phyloP scores from a whole-genome alignment of 257 asterid genomes.

The Gentiana macrophylla region DNA sequence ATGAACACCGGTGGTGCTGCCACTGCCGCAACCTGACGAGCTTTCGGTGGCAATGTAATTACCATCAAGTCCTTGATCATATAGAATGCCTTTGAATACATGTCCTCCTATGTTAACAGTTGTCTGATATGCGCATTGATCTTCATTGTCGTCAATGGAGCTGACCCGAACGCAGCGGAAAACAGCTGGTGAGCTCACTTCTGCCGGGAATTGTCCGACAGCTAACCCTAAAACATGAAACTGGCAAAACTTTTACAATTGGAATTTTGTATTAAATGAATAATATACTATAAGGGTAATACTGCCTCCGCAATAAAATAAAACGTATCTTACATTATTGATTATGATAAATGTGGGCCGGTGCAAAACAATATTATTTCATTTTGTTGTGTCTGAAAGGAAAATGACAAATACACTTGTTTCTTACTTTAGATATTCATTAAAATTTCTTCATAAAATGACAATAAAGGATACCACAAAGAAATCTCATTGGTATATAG shows the following conservation, averaged over 20 bases:
- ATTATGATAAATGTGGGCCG: no score
- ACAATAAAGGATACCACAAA: no score
- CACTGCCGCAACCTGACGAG: conserved; percentile 75
- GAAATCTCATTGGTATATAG: no score
- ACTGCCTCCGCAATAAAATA: no score
- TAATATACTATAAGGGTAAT: no score
- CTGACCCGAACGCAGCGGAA: conserved; percentile 87
- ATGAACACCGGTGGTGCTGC: conserved; percentile 41
- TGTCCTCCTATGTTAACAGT: conserved; percentile 88
- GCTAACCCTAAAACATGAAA: conserved; percentile 51
- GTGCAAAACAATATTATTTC: no score
- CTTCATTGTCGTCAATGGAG: conserved; percentile 59
- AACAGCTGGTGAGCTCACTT: conserved; percentile 59
- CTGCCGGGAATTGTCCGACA: conserved; percentile 69
- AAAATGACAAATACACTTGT: no score
- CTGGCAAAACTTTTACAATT: not conserved
- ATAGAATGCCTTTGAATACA: conserved; percentile 76
- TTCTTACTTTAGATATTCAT: no score
- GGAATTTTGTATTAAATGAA: no score
- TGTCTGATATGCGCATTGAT: conserved; percentile 74
- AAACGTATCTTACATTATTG: not conserved
- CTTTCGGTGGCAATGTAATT: conserved; percentile 58
- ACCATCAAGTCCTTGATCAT: conserved; percentile 75
- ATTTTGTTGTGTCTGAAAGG: no score
- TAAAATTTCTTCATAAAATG: no score